Percentiles rank a stretch among this genome's conserved stretches.
phyloP scores from a whole-genome alignment of 2,329 filamentous ascomycete species.

The Scedosporium minutisporum region DNA sequence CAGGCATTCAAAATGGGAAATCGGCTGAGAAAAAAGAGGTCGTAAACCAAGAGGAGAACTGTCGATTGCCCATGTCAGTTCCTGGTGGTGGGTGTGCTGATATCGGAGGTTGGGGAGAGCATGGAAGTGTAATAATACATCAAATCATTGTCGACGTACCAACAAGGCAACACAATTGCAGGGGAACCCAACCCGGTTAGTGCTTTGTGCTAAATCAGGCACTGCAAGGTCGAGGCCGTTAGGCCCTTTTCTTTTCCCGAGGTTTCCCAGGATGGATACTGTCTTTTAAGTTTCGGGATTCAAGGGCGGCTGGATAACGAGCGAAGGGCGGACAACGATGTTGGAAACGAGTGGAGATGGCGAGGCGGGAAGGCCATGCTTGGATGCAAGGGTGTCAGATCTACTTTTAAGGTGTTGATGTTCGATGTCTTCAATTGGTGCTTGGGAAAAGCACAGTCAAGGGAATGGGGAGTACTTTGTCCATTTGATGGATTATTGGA shows the following conservation, averaged over 20 bases:
- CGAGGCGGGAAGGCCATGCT: not conserved
- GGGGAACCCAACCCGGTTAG: not conserved
- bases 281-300: not conserved
- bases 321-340: not conserved
- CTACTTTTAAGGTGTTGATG: too few species aligned
- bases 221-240: too few species aligned
- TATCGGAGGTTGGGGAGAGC: not conserved
- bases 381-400: not conserved
- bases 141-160: too few species aligned
- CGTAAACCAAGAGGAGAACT: not conserved
- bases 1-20: not conserved
- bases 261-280: not conserved
- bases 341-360: not conserved
- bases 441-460: too few species aligned
- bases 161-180: not conserved
- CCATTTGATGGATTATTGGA: too few species aligned
- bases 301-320: not conserved
- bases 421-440: too few species aligned
- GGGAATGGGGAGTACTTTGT: too few species aligned
- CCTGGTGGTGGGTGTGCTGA: not conserved
- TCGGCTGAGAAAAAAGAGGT: not conserved
- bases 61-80: not conserved
- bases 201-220: too few species aligned
- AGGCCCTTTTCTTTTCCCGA: too few species aligned
- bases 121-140: too few species aligned